phyloP scores from a whole-genome alignment of 2,329 filamentous ascomycete species.

The Hymenoscyphus fraxineus region DNA sequence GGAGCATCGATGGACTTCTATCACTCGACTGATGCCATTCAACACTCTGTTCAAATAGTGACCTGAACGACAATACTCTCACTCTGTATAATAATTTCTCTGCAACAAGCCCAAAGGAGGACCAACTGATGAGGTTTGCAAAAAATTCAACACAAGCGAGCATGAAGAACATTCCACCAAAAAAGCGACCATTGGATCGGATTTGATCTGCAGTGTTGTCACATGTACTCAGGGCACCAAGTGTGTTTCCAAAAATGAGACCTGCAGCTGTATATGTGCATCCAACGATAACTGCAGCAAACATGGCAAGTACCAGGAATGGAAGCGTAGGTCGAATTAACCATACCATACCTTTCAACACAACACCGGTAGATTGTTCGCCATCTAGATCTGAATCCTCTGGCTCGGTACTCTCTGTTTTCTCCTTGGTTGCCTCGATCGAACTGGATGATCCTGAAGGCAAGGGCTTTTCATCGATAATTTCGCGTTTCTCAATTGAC shows the following conservation, averaged over 20 bases:
- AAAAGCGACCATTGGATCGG: slow-evolving; percentile 34
- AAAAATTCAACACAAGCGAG: slow-evolving; percentile 56
- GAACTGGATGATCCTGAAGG: background rate
- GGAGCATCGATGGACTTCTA: slow-evolving; percentile 58
- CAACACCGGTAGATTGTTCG: background rate
- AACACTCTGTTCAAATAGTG: slow-evolving; percentile 61
- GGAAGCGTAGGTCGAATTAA: slow-evolving; percentile 13
- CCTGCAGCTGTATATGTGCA: slow-evolving; percentile 50
- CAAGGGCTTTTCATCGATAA: background rate
- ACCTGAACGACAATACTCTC: slow-evolving; percentile 48
- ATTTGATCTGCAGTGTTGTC: slow-evolving; percentile 21
- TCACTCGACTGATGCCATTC: slow-evolving; percentile 68
- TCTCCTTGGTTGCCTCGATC: background rate
- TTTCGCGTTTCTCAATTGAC: background rate
- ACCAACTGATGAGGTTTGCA: slow-evolving; percentile 57
- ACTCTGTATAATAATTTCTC: slow-evolving; percentile 64
- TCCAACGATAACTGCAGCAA: slow-evolving; percentile 51
- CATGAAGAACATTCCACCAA: slow-evolving; percentile 44
- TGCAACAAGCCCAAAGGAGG: slow-evolving; percentile 51
- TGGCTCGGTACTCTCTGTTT: background rate
- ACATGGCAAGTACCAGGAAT: slow-evolving; percentile 37
- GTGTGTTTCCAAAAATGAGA: slow-evolving; percentile 51
- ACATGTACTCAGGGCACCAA: slow-evolving; percentile 49
- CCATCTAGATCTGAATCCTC: background rate
- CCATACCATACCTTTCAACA: background rate